A percentile compares a stretch with the other conserved stretches of the same genome.
Evolutionary conservation across 2,329 filamentous ascomycete genomes (phyloP).

Genomic region (Aspergillus arachidicola): DNA sequence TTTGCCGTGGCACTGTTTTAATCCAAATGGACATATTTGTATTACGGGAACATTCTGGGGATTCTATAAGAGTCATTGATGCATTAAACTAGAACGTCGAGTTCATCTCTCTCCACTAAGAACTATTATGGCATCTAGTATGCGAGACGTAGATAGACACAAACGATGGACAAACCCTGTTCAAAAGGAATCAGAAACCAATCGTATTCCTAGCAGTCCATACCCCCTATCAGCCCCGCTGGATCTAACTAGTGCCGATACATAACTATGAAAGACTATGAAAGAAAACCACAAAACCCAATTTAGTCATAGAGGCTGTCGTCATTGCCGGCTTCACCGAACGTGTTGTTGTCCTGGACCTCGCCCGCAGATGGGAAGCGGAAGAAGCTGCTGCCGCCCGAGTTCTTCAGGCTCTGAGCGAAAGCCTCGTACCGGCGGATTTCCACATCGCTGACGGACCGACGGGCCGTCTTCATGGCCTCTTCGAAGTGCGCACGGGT

Average conservation of each 20-base stretch:
- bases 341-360: constrained; percentile 59
- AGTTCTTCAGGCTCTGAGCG: constrained; percentile 98
- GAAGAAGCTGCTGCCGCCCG: constrained; percentile 94
- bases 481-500: constrained; percentile 98
- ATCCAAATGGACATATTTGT: not conserved
- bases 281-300: constrained; percentile 24
- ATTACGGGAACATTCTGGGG: not conserved
- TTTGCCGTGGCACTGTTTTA: not conserved
- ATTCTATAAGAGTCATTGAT: not conserved
- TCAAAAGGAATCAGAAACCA: constrained; percentile 23
- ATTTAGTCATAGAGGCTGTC: constrained; percentile 94
- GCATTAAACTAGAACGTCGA: constrained; percentile 3
- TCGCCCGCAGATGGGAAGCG: constrained; percentile 76
- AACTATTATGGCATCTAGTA: constrained; percentile 32
- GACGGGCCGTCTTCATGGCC: constrained; percentile 92
- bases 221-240: constrained; percentile 23
- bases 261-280: constrained; percentile 42
- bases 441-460: constrained; percentile 94
- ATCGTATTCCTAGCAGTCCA: constrained; percentile 19
- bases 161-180: constrained; percentile 2
- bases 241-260: constrained; percentile 26
- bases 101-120: constrained; percentile 16
- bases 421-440: constrained; percentile 98
- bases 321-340: constrained; percentile 87
- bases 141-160: constrained; percentile 15